Conservation (phyloP, 129 eudicot species). For the carrot (Daucus carota) region DH1_v3.0 NC_030382.2:34394001-34394500, state of each 20-base stretch:
- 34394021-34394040: background rate
- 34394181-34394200: background rate
- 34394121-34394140: background rate
- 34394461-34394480: background rate
- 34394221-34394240: background rate
- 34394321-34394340: background rate
- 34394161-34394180: background rate
- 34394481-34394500: background rate
- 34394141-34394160: background rate
- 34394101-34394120: background rate
- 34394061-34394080: background rate
- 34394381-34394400: background rate
- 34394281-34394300: background rate
- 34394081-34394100: background rate
- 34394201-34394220: background rate
- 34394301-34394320: background rate
- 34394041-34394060: background rate
- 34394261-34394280: background rate
- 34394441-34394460: background rate
- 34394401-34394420: background rate
- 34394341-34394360: background rate
- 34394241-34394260: background rate
- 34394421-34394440: too few species aligned
- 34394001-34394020: background rate
- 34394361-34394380: background rate